phyloP scores from a whole-genome alignment of 345 rosid species.

The Combretum micranthum region DNA sequence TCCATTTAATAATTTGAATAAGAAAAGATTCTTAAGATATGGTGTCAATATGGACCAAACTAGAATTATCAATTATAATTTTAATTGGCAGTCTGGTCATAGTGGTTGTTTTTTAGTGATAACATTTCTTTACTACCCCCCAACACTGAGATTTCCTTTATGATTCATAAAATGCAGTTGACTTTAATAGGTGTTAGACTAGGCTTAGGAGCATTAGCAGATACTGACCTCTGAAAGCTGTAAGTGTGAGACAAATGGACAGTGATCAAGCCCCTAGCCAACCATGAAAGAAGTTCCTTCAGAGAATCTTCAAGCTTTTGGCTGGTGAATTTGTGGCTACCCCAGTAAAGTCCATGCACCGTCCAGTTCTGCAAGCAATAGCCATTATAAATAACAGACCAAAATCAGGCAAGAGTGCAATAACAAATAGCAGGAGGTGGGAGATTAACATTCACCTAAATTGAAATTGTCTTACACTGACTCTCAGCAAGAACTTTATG shows the following conservation, averaged over 20 bases:
- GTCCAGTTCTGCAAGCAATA: conserved; percentile 84
- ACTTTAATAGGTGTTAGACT: neutral
- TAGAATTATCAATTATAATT: too few relatives aligned
- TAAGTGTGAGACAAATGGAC: conserved; percentile 70
- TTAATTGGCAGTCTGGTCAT: too few relatives aligned
- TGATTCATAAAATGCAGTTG: neutral
- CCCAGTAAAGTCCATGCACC: conserved; percentile 94
- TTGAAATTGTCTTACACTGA: too few relatives aligned
- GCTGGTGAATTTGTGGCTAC: conserved; percentile 64
- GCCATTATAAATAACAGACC: neutral
- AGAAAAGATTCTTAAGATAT: too few relatives aligned
- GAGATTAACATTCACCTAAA: too few relatives aligned
- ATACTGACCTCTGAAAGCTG: conserved; percentile 56
- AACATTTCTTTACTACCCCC: too few relatives aligned
- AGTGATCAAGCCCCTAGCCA: conserved; percentile 53
- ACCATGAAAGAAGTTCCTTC: conserved; percentile 75
- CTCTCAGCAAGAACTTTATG: too few relatives aligned
- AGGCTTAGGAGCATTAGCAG: conserved; percentile 1
- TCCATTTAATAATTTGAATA: too few relatives aligned
- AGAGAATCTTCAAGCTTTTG: conserved; percentile 60
- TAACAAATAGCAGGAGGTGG: neutral
- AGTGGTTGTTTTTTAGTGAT: too few relatives aligned
- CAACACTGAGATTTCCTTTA: neutral
- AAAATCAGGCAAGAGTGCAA: neutral
- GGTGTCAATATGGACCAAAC: too few relatives aligned